Percentiles rank a stretch among this genome's conserved stretches.
phyloP scores from a whole-genome alignment of 2,329 filamentous ascomycete genomes.

The Conoideocrella luteorostrata region DNA sequence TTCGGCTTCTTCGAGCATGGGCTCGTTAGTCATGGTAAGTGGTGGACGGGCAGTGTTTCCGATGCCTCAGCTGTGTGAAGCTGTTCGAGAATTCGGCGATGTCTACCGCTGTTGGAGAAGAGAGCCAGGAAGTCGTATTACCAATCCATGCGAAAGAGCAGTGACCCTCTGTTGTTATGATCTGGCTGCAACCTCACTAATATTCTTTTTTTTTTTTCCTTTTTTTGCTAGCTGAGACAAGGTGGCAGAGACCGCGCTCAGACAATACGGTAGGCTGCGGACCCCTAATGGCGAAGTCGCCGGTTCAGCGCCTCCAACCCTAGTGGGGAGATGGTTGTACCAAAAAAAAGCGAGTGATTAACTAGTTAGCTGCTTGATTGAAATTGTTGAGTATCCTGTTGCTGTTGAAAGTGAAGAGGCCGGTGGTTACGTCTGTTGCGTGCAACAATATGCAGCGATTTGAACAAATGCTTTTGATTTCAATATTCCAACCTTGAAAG shows the following conservation, averaged over 20 bases:
- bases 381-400: too few species aligned
- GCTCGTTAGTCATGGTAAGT: slow-evolving; percentile 7
- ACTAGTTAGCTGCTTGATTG: too few species aligned
- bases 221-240: neutral
- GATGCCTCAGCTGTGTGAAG: neutral
- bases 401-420: too few species aligned
- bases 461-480: too few species aligned
- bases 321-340: too few species aligned
- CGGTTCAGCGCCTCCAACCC: too few species aligned
- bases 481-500: too few species aligned
- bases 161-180: neutral
- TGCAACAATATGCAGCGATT: too few species aligned
- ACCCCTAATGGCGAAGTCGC: neutral
- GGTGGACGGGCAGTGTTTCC: neutral
- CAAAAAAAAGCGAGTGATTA: too few species aligned
- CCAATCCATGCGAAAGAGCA: neutral
- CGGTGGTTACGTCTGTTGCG: too few species aligned
- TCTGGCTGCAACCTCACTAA: neutral
- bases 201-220: neutral
- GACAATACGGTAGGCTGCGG: neutral
- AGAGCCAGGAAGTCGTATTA: neutral
- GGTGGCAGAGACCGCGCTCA: neutral
- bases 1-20: slow-evolving; percentile 4
- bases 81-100: too few species aligned
- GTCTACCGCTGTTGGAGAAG: neutral